phyloP scores from a whole-genome alignment of 129 eudicot genomes.

The Dittrichia graveolens region DNA sequence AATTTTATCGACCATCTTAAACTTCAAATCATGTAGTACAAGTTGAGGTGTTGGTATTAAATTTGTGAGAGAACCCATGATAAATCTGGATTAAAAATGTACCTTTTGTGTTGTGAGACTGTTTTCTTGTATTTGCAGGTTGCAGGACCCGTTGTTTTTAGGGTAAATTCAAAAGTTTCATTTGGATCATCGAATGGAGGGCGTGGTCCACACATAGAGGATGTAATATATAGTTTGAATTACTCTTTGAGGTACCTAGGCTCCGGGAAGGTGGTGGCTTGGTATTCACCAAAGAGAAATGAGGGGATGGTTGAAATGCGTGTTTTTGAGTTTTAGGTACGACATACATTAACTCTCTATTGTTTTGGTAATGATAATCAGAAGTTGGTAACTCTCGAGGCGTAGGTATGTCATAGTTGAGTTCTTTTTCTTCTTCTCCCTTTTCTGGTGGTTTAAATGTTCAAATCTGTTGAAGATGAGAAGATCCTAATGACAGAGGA shows the following conservation, averaged over 20 bases:
- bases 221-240: constrained; percentile 74
- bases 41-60: neutral
- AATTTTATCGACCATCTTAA: neutral
- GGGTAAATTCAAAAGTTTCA: constrained; percentile 62
- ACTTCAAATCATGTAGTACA: neutral
- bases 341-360: constrained; percentile 12
- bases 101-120: neutral
- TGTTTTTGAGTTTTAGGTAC: constrained; percentile 59
- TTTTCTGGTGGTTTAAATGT: constrained; percentile 17
- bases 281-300: constrained; percentile 92
- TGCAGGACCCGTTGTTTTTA: constrained; percentile 73
- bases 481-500: constrained; percentile 4
- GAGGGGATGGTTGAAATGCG: constrained; percentile 94
- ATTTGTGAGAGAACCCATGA: neutral
- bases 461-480: constrained; percentile 23
- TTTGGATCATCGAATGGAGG: constrained; percentile 43
- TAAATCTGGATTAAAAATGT: neutral
- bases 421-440: neutral
- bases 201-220: constrained; percentile 56
- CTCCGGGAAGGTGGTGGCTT: constrained; percentile 90
- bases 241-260: constrained; percentile 54
- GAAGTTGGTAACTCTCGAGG: constrained; percentile 22
- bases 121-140: constrained; percentile 49
- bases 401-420: constrained; percentile 24
- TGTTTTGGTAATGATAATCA: constrained; percentile 13